phyloP scores from a whole-genome alignment of 441 rosid genomes.

The Euphorbia celastroides region DNA sequence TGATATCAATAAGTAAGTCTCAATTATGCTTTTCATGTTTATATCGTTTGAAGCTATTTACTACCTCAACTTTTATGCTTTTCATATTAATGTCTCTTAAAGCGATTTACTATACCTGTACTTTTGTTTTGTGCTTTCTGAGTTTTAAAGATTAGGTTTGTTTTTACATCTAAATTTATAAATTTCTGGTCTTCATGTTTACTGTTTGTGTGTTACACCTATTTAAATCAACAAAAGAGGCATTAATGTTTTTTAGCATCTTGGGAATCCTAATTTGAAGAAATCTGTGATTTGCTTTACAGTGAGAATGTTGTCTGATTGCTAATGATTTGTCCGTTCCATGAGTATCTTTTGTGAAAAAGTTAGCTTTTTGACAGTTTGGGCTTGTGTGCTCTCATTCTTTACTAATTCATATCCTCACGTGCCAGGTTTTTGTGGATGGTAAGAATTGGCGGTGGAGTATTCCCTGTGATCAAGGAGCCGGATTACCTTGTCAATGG shows the following conservation, averaged over 20 bases:
- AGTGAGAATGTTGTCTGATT: background rate
- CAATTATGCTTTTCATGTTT: background rate
- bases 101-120: background rate
- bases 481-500: conserved; percentile 98
- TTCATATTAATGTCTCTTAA: too few relatives aligned
- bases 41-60: background rate
- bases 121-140: background rate
- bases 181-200: background rate
- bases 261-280: too few relatives aligned
- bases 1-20: conserved; percentile 92
- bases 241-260: background rate
- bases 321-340: background rate
- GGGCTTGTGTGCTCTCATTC: background rate
- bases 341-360: conserved; percentile 3
- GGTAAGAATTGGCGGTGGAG: conserved; percentile 99
- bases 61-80: too few relatives aligned
- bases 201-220: background rate
- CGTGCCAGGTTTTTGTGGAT: conserved; percentile 85
- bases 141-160: background rate
- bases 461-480: conserved; percentile 95
- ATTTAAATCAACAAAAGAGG: background rate
- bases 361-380: background rate
- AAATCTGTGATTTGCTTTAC: background rate
- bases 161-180: background rate
- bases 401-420: conserved; percentile 2